A percentile compares a stretch with the other conserved stretches of the same genome.
Conservation (phyloP, 495 filamentous ascomycete species). For the Pyrenula aspistea region DNA sequence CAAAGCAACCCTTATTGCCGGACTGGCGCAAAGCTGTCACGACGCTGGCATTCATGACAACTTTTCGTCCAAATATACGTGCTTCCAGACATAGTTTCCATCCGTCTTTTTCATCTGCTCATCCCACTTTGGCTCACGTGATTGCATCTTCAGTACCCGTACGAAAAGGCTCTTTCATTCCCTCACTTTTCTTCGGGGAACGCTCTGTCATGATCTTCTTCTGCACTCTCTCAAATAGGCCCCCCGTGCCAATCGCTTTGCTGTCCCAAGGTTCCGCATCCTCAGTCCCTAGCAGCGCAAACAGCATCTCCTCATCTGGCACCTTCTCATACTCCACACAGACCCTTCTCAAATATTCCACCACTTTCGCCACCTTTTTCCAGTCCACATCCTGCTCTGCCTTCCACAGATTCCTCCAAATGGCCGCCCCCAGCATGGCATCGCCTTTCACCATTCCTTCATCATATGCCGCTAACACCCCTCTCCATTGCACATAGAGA, state of each 20-base stretch:
- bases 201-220: neutral
- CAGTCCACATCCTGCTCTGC: slow-evolving; percentile 58
- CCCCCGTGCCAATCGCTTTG: neutral
- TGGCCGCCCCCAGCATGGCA: slow-evolving; percentile 70
- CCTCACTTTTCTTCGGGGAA: neutral
- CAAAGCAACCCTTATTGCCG: too few relatives aligned
- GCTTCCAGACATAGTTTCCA: too few relatives aligned
- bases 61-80: too few relatives aligned
- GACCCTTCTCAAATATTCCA: slow-evolving; percentile 64
- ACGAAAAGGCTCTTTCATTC: neutral
- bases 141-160: too few relatives aligned
- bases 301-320: slow-evolving; percentile 41
- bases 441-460: slow-evolving; percentile 76
- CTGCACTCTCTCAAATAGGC: neutral
- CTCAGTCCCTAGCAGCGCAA: slow-evolving; percentile 16
- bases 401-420: slow-evolving; percentile 92
- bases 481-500: slow-evolving; percentile 84
- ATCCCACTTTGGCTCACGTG: too few relatives aligned
- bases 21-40: too few relatives aligned
- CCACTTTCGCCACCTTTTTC: slow-evolving; percentile 56
- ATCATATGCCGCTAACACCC: slow-evolving; percentile 71
- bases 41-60: too few relatives aligned
- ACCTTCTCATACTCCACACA: slow-evolving; percentile 51
- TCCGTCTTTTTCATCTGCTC: too few relatives aligned
- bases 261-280: neutral